Conservation (phyloP, 1,284 basidiomycete genomes). For the Tylopilus orsonianus region DNA sequence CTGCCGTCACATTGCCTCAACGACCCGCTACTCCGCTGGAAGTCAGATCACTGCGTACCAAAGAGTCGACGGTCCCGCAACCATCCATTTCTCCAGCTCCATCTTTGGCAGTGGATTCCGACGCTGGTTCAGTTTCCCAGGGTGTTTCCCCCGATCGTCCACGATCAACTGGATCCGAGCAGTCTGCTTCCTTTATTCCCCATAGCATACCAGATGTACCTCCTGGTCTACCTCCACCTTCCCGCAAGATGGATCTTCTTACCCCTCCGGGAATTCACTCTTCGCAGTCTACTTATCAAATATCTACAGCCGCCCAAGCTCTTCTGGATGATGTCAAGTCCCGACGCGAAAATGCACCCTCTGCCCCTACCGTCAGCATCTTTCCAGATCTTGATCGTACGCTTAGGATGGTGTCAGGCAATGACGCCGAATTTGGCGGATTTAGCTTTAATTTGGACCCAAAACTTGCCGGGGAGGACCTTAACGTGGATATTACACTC, state of each 20-base stretch:
- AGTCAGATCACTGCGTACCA: constrained; percentile 41
- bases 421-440: constrained; percentile 55
- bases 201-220: constrained; percentile 50
- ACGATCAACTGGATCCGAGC: constrained; percentile 42
- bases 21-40: constrained; percentile 49
- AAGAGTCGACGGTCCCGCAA: constrained; percentile 38
- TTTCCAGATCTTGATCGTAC: constrained; percentile 90
- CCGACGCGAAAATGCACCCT: constrained; percentile 61
- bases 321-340: constrained; percentile 82
- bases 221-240: constrained; percentile 59
- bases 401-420: constrained; percentile 63
- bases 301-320: constrained; percentile 81
- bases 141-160: constrained; percentile 47
- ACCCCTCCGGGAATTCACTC: constrained; percentile 56
- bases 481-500: constrained; percentile 42
- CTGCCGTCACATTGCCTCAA: constrained; percentile 37
- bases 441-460: constrained; percentile 84
- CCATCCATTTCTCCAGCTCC: constrained; percentile 51
- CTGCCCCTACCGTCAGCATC: constrained; percentile 58
- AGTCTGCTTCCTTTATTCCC: constrained; percentile 41
- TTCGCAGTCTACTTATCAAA: constrained; percentile 75
- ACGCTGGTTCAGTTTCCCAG: constrained; percentile 37
- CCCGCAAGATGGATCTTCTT: constrained; percentile 49
- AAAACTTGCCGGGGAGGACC: constrained; percentile 58
- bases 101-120: constrained; percentile 44